These are phyloP conservation scores for Pythium aristosporum DNA, from an alignment of 352 stramenopile genomes.

Conservation along the genomic window DNA sequence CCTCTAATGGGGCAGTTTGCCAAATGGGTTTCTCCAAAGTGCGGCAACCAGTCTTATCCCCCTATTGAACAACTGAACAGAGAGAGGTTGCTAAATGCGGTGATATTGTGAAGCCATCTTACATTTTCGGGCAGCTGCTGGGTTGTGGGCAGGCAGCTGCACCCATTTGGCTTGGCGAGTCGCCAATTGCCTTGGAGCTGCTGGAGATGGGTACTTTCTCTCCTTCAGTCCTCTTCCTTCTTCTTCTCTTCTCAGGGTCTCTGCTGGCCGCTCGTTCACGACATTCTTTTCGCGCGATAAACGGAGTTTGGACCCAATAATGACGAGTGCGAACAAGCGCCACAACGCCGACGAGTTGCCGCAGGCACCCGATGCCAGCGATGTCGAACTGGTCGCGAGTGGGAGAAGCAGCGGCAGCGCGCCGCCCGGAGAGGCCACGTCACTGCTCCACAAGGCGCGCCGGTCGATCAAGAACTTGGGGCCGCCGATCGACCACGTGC, in stretches of 20 bases:
- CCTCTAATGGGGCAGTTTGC: neutral
- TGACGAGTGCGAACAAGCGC: neutral
- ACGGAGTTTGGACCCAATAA: neutral
- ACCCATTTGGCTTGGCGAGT: neutral
- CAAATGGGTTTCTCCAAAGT: neutral
- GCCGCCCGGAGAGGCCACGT: conserved; percentile 11
- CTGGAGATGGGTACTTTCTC: conserved; percentile 17
- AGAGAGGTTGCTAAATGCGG: conserved; percentile 5
- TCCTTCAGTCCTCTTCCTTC: neutral
- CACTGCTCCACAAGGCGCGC: conserved; percentile 22
- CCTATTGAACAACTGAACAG: neutral
- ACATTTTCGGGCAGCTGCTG: neutral
- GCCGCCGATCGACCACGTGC: conserved; percentile 36
- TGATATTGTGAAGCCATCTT: conserved; percentile 16
- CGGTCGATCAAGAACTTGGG: conserved; percentile 13
- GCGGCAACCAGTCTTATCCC: neutral
- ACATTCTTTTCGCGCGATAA: neutral
- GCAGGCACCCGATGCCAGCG: neutral
- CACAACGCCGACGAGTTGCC: conserved; percentile 2
- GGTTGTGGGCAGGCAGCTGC: neutral
- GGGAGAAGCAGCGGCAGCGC: neutral
- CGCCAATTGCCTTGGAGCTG: no score
- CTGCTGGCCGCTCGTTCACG: neutral
- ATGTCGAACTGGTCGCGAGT: conserved; percentile 2
- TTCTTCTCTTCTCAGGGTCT: neutral